Evolutionary conservation across 768 basidiomycete genomes (phyloP), one percentile per base, ranked within the genome.

Genomic region (Cytidiella melzeri): DNA sequence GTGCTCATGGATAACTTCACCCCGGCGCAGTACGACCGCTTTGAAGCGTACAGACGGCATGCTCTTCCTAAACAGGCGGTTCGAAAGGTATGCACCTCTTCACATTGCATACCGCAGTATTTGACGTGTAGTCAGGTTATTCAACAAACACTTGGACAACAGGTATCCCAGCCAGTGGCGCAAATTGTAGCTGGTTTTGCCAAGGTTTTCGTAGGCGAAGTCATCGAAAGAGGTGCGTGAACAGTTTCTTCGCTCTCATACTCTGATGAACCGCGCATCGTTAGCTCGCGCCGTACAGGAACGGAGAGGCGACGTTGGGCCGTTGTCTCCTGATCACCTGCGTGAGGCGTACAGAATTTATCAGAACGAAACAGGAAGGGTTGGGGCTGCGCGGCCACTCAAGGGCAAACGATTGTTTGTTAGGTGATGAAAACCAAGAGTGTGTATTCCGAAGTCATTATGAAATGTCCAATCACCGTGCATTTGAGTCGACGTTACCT

Each of bases 151-250:
- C 71, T 83, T 0, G 84, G 84, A 13, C 84, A 90, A 51, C 87
- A 91, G 58, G 87, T 89, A 5, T 90, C 90, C 3, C 83, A 84
- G 57, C 87, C 89, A 3, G 87, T 94, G 4, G 85, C 92, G 1
- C 91, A 92, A 54, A 81, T 93, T 39, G 85, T 94, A 2, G 90
- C 91, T 4, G 92, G 92, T 53, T 87, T 95, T 50, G 77, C 80
- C 12, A 95, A 94, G 61, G 90, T 95, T 0, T 95, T 93, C 52
- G 90, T 95, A 3, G 92, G 92, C 2, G 92, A 94, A 64, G 87
- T 95, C 4, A 78, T 93, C 15, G 92, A 93, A 61, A 87, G 86
- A 68, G 91, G 91, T 89, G 43, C 48, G 72, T 59, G 1, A 4
- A 7, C 47, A 2, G 15, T 26, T 7, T 27, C 40, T 34, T 19